Conservation (phyloP, 331 rosid genomes). For the Rhamnella rubrinervis region DNA sequence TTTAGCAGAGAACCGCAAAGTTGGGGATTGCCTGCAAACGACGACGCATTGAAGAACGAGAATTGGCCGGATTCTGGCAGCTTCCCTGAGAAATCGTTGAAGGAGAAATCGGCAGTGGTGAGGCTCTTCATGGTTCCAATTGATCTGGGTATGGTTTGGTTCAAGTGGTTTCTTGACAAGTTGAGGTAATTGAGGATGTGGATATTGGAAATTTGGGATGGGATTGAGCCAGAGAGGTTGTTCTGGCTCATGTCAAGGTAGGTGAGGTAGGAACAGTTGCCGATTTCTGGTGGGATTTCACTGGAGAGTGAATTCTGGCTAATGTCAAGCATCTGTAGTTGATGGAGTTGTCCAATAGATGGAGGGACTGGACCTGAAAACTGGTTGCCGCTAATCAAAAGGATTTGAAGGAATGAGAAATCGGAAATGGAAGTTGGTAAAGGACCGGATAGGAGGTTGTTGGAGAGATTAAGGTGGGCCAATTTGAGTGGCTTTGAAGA, state of each 20-base stretch:
- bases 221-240: conserved; percentile 72
- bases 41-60: conserved; percentile 60
- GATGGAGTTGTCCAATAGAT: conserved; percentile 57
- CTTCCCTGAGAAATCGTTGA: conserved; percentile 67
- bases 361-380: conserved; percentile 72
- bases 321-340: conserved; percentile 62
- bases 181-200: conserved; percentile 68
- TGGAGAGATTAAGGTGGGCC: conserved; percentile 68
- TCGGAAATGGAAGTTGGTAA: conserved; percentile 63
- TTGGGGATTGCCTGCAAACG: conserved; percentile 76
- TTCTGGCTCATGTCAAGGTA: conserved; percentile 89
- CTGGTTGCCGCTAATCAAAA: conserved; percentile 62
- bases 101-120: conserved; percentile 82
- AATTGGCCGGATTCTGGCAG: conserved; percentile 78
- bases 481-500: conserved; percentile 43
- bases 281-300: conserved; percentile 58
- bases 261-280: conserved; percentile 59
- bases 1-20: conserved; percentile 63
- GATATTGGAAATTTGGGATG: conserved; percentile 52
- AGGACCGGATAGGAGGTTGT: conserved; percentile 66
- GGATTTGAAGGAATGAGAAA: conserved; percentile 63
- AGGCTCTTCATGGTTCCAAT: conserved; percentile 76
- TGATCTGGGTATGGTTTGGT: conserved; percentile 61
- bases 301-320: conserved; percentile 63
- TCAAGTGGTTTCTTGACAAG: conserved; percentile 74